Evolutionary conservation across 2,329 filamentous ascomycete species (phyloP).

Genomic region (Helminthosporium solani): DNA sequence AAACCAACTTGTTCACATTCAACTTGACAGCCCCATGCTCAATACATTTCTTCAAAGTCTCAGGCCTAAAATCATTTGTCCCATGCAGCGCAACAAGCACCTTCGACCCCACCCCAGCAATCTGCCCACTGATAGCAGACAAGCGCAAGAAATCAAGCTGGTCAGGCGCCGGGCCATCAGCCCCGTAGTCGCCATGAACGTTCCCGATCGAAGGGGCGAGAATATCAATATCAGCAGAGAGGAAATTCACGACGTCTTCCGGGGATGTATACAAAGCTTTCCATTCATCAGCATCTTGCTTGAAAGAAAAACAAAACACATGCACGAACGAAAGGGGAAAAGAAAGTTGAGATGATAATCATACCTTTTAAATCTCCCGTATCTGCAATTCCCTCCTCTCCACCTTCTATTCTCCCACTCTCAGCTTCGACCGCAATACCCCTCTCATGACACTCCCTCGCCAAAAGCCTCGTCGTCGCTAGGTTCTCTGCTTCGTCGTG

Average conservation of each 20-base stretch:
- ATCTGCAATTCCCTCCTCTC: conserved; percentile 72
- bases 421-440: conserved; percentile 70
- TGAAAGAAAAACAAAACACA: background rate
- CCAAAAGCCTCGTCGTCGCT: conserved; percentile 60
- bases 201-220: conserved; percentile 74
- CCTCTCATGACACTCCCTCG: conserved; percentile 60
- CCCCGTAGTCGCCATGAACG: conserved; percentile 71
- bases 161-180: conserved; percentile 49
- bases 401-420: conserved; percentile 68
- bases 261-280: conserved; percentile 61
- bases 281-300: conserved; percentile 1
- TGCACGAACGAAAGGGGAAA: background rate
- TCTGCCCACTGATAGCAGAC: conserved; percentile 31
- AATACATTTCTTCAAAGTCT: conserved; percentile 56
- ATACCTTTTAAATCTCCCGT: conserved; percentile 60
- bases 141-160: conserved; percentile 37
- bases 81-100: conserved; percentile 58
- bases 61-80: conserved; percentile 55
- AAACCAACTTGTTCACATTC: conserved; percentile 59
- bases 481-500: conserved; percentile 72
- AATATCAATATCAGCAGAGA: conserved; percentile 69
- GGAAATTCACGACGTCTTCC: conserved; percentile 68
- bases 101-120: conserved; percentile 39
- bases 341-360: background rate
- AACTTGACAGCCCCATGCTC: conserved; percentile 55